Evolutionary conservation across 805 yeast species (phyloP).

Genomic region (Metschnikowia dekortorum): DNA sequence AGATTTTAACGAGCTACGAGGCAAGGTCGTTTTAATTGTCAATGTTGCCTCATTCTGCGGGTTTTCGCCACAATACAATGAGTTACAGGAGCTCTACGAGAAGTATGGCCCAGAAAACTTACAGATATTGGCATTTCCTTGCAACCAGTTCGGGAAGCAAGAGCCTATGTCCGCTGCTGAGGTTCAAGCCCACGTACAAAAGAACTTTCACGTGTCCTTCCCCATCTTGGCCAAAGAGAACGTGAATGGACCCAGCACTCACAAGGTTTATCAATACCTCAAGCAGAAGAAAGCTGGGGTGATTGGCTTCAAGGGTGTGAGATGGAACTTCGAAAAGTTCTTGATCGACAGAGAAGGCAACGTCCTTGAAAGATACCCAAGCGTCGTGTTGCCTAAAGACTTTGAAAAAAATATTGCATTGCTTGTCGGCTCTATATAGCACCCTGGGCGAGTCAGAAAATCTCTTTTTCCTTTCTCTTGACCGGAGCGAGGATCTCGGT

Average conservation of each 20-base stretch:
- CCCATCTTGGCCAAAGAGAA: conserved; percentile 34
- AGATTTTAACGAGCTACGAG: conserved; percentile 12
- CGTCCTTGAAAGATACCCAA: conserved; percentile 58
- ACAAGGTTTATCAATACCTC: conserved; percentile 27
- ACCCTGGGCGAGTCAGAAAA: neutral
- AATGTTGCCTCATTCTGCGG: conserved; percentile 23
- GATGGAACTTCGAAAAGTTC: conserved; percentile 82
- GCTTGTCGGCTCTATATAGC: conserved; percentile 12
- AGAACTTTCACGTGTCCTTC: conserved; percentile 29
- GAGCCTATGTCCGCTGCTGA: conserved; percentile 58
- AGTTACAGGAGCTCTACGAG: conserved; percentile 62
- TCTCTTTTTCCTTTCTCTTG: neutral
- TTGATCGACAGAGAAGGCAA: conserved; percentile 53
- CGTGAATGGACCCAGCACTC: conserved; percentile 34
- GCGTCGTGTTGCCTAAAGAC: conserved; percentile 62
- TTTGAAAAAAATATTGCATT: conserved; percentile 36
- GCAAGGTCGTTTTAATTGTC: conserved; percentile 23
- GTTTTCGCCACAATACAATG: conserved; percentile 43
- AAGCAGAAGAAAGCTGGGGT: conserved; percentile 24
- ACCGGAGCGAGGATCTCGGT: no score
- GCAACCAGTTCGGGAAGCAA: conserved; percentile 83
- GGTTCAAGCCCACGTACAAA: conserved; percentile 19
- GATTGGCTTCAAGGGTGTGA: conserved; percentile 43
- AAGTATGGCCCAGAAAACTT: conserved; percentile 63
- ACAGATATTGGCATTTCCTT: conserved; percentile 78